Evolutionary conservation across 1,284 basidiomycete species (phyloP).

Genomic region (Gymnopus androsaceus): DNA sequence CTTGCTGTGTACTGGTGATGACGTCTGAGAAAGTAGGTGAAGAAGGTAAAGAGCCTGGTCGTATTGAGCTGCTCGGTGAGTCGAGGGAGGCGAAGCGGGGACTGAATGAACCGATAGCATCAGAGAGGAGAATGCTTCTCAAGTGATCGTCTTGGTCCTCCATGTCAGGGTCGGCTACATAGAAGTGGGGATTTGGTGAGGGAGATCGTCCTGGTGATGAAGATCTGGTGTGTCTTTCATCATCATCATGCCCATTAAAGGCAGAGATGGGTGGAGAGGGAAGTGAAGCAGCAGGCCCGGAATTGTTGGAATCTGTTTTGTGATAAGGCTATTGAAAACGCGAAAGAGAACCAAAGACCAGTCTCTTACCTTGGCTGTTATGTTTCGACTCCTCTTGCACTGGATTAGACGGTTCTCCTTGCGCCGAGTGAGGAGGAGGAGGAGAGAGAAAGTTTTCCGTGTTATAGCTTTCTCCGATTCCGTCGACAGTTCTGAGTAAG

Average conservation of each 20-base stretch:
- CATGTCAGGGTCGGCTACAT: not conserved
- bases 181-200: not conserved
- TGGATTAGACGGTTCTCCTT: not conserved
- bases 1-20: slow-evolving; percentile 26
- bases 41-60: slow-evolving; percentile 26
- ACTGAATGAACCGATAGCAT: slow-evolving; percentile 5
- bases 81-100: slow-evolving; percentile 39
- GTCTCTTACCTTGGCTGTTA: slow-evolving; percentile 13
- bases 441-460: slow-evolving; percentile 8
- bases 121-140: not conserved
- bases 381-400: not conserved
- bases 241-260: not conserved
- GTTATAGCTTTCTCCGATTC: slow-evolving; percentile 34
- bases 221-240: not conserved
- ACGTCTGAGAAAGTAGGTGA: slow-evolving; percentile 38
- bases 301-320: slow-evolving; percentile 2
- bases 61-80: slow-evolving; percentile 33
- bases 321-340: not conserved
- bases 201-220: not conserved
- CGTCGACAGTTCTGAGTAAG: slow-evolving; percentile 38
- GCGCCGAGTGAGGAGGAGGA: not conserved
- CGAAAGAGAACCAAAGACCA: not conserved
- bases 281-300: slow-evolving; percentile 11
- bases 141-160: not conserved
- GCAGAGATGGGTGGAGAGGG: slow-evolving; percentile 16